These are phyloP conservation scores for Aspergillus tubingensis DNA, from an alignment of 2,329 filamentous ascomycete genomes.

Conservation along the genomic window DNA sequence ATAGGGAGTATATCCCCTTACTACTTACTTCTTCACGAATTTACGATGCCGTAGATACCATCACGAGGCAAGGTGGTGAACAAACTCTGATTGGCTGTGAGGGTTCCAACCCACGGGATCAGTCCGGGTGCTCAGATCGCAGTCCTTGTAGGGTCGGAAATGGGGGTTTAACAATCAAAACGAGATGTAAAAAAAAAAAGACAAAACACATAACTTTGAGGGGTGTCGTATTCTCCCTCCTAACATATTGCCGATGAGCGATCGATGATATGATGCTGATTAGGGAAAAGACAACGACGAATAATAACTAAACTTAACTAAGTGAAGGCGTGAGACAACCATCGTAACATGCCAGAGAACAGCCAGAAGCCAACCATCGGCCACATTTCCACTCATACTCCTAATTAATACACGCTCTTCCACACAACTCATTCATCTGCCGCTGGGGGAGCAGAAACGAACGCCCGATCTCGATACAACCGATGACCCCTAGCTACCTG, in stretches of 20 bases:
- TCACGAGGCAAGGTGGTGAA: conserved; percentile 9
- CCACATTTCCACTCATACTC: neutral
- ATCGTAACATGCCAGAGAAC: neutral
- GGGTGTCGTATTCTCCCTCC: neutral
- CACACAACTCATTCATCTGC: neutral
- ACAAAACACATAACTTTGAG: neutral
- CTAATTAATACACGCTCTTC: too few relatives aligned
- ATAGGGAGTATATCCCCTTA: neutral
- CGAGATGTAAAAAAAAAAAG: neutral
- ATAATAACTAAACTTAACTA: too few relatives aligned
- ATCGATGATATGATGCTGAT: neutral
- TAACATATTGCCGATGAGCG: neutral
- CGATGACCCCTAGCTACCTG: conserved; percentile 11
- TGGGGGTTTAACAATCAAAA: neutral
- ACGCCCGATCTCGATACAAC: conserved; percentile 22
- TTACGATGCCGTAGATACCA: too few relatives aligned
- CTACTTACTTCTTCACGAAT: neutral
- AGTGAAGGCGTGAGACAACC: neutral
- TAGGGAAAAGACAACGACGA: too few relatives aligned
- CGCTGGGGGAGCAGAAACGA: conserved; percentile 4
- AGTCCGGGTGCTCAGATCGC: conserved; percentile 18
- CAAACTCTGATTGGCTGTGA: neutral
- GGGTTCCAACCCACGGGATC: conserved; percentile 8
- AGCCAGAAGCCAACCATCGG: neutral
- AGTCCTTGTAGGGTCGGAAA: neutral